Evolutionary conservation across 78 protist species (phyloP).

Genomic region (Neovahlkampfia damariscottae): DNA sequence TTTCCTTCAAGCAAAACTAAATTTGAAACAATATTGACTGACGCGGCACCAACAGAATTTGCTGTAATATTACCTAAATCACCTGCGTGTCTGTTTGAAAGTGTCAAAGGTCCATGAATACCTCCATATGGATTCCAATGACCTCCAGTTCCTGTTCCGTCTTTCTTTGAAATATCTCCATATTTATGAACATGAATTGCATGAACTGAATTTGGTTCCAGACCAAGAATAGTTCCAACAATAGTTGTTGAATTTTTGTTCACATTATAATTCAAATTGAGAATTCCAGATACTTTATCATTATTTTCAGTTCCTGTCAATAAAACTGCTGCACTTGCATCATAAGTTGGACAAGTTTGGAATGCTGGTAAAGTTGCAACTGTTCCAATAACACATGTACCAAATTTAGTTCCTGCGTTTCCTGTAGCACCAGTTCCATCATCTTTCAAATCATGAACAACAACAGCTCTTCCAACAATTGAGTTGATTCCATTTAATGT

Average conservation of each 20-base stretch:
- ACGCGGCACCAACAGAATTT: slow-evolving; percentile 23
- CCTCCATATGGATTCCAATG: not conserved
- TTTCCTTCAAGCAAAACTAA: slow-evolving; percentile 44
- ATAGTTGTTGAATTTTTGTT: not conserved
- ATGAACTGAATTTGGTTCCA: not conserved
- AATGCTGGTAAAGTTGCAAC: no score
- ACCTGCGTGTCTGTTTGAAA: slow-evolving; percentile 29
- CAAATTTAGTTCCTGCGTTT: not conserved
- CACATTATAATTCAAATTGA: no score
- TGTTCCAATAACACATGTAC: not conserved
- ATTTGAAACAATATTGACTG: slow-evolving; percentile 23
- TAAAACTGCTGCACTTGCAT: no score
- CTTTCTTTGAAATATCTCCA: not conserved
- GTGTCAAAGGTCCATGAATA: not conserved
- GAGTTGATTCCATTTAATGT: not conserved
- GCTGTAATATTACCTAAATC: slow-evolving; percentile 44
- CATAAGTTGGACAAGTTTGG: no score
- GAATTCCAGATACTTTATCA: no score
- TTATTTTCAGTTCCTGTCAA: slow-evolving; percentile 19
- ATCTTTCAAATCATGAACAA: not conserved
- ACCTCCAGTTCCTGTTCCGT: not conserved
- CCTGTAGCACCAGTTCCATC: not conserved
- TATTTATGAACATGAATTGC: not conserved
- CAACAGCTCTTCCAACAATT: not conserved
- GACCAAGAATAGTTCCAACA: not conserved